These are phyloP conservation scores for Blastomyces silverae DNA, from an alignment of 2,329 filamentous ascomycete species.

Conservation along the genomic window DNA sequence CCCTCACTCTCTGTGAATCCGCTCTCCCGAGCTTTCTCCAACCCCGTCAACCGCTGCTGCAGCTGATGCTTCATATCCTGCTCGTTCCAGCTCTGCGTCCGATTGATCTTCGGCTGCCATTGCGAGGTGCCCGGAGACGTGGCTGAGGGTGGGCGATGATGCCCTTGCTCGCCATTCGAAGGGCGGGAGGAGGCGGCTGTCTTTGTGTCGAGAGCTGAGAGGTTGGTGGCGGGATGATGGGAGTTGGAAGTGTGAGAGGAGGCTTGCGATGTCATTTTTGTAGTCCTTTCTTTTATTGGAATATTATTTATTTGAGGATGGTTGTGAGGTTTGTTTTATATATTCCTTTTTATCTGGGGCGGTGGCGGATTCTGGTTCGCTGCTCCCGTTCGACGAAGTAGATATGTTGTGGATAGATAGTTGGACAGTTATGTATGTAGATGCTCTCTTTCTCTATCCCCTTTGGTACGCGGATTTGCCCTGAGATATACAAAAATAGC, in stretches of 20 bases:
- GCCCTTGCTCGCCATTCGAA: neutral
- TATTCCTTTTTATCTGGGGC: too few species aligned
- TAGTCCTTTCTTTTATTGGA: neutral
- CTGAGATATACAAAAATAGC: too few species aligned
- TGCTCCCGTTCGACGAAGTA: too few species aligned
- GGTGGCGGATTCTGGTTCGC: too few species aligned
- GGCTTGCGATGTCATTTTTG: neutral
- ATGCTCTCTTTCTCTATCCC: too few species aligned
- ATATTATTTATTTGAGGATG: neutral
- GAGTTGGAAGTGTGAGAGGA: neutral
- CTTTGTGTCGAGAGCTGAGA: neutral
- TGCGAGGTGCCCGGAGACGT: constrained; percentile 1
- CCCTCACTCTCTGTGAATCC: constrained; percentile 57
- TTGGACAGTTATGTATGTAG: too few species aligned
- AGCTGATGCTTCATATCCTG: constrained; percentile 54
- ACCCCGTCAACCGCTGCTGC: constrained; percentile 36
- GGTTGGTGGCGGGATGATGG: neutral
- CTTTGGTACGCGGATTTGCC: too few species aligned
- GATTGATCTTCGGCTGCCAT: constrained; percentile 30
- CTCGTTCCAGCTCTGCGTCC: constrained; percentile 34
- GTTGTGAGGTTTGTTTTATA: neutral
- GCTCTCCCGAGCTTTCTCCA: constrained; percentile 41
- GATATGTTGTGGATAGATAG: too few species aligned
- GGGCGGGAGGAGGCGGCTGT: neutral
- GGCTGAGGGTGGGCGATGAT: neutral